Base-by-base conservation (phyloP, 441 rosid genomes). In the Corymbia citriodora region DNA sequence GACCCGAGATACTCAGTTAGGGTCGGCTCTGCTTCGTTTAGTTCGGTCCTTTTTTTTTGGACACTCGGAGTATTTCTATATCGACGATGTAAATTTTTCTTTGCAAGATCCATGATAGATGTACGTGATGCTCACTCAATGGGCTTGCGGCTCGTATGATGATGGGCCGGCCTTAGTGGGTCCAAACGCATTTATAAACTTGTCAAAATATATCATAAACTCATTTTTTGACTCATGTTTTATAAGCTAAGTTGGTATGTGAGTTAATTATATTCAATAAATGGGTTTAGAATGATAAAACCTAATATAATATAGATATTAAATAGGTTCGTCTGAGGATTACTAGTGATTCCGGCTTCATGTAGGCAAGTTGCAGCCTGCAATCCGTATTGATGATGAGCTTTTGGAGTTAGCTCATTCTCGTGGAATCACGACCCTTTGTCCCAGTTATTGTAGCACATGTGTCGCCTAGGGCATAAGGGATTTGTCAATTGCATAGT, bases 231-330 rank as follows among this genome's bases (percentile, higher is more conserved):
- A 57, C 0, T 57, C 29, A 25, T 59, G 10, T 59, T 59, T 59
- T 12, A 59, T 4, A 29, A 25, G 65, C 12, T 59, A 25, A 59
- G 65, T 59, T 59, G 5, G 23, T 59, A 25, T 5, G 5, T 25
- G n/a, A 59, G 1, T 59, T 59, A 59, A 6, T 59, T 3, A 4
- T 25, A 23, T 25, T 25, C 0, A 2, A 29, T 4, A 11, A 57
- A 57, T 57, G 27, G 25, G 7, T 5, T 23, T 57, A 23, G 4
- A 57, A 10, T 57, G 18, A 29, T 59, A 59, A 59, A 59, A 10
- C 25, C 1, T 55, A 9, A 55, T 21, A 55, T 55, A 55, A 55
- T 55, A 55, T 21, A 9, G 1, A 25, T 55, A 8, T 55, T 3
- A 55, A 55, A 55, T 55, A 10, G 27, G 61, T 21, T 55, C 45